Base-by-base conservation (phyloP, 2,329 filamentous ascomycete genomes). In the Onygenales sp. region DNA sequence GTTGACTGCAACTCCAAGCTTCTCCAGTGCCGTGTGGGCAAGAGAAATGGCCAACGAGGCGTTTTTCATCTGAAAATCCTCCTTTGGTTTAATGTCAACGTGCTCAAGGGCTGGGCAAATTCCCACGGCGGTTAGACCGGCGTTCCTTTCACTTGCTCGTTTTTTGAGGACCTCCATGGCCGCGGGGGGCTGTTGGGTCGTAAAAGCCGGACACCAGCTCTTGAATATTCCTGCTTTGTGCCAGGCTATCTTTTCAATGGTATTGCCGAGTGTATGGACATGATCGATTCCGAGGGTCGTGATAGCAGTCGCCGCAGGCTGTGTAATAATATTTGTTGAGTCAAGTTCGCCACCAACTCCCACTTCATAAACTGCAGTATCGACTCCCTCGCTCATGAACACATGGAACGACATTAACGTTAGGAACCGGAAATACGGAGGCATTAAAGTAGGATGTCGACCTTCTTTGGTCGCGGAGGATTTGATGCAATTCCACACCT, bases 201-300 rank as follows among this genome's bases (percentile, higher is more conserved):
- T 80, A 47, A 84, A 83, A 2, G 79, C 79, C 9, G 76, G 73
- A 6, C 73, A 73, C 0, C 77, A 79, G 0, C 62, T 55, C 67
- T 85, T 86, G 71, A 85, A 80, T 54, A 87, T 83, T 2, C 84
- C 84, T 1, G 81, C 81, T 67, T 88, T 88, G 65, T 88, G 83
- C 84, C 85, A 87, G 0, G 85, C 82, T 57, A 88, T 87, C 63
- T 82, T 76, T 34, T 78, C 78, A 9, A 86, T 71, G 0, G 81
- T 84, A 17, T 75, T 65, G 2, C 85, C 85, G 1, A 88, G 74
- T 17, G 75, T 73, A 51, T 75, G 76, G 31, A 84, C 77, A 61
- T 88, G 85, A 61, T 88, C 85, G 56, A 87, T 81, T 2, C 82
- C 84, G 10, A 87, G 70, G n/a, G 78, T 77, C 48, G 78, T 82